Evolutionary conservation across 1,284 basidiomycete species (phyloP), one percentile per base, ranked within the genome.

Genomic region (Sanghuangporus baumii): DNA sequence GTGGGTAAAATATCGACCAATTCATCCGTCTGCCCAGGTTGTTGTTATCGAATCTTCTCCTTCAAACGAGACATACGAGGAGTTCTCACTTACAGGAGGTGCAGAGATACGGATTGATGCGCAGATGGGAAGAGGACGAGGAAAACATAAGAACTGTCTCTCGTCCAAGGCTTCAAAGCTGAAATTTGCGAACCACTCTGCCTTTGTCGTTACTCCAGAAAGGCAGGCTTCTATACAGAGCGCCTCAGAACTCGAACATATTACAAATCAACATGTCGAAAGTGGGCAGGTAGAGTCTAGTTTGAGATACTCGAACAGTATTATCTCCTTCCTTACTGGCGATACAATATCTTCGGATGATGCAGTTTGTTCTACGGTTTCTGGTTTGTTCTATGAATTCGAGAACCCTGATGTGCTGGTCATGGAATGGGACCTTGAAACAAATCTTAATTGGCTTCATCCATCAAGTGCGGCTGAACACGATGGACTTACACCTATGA

Each of bases 1-100:
- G 6, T 80, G 78, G 76, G 63, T 71, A 16, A 68, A 70, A 51
- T 66, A 69, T 63, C 68, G 72, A 16, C 68, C 69, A 6, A 60
- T 64, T 12, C 52, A 66, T 3, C 70, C 75, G 3, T 62, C 62
- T 9, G 72, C 66, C 20, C 76, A 68, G 48, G 51, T 72, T 20
- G 66, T 69, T 48, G 66, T 57, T 34, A 20, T 65, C 55, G 62
- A 43, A 66, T 68, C 57, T 59, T 64, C 31, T 18, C 20, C 47
- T 60, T 52, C 20, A 12, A 31, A 63, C 60, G 56, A 54, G 55
- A 41, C 26, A 14, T 31, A 52, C 38, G 36, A 8, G 11, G 18
- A 20, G 11, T n/a, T 43, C 31, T 60, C 14, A 23, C 14, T 20
- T 23, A 14, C 52, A 8, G 31, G 46, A 51, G 23, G 51, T 40